phyloP scores from a whole-genome alignment of 495 filamentous ascomycete genomes.

The Rhizodiscina lignyota region DNA sequence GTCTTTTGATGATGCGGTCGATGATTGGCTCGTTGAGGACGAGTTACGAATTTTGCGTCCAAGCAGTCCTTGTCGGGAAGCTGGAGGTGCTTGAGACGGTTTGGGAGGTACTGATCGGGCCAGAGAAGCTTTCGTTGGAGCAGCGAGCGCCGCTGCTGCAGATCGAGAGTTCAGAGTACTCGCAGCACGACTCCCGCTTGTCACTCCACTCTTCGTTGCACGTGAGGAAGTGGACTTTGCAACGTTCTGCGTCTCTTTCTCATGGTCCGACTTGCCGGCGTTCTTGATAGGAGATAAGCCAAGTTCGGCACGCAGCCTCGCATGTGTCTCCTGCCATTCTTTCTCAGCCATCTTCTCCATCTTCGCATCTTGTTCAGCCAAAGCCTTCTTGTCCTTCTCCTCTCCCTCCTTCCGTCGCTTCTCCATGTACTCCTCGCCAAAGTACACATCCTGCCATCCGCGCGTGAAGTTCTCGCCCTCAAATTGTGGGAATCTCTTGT shows the following conservation, averaged over 20 bases:
- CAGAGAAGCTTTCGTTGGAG: too few relatives aligned
- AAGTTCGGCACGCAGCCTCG: too few relatives aligned
- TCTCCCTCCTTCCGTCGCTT: constrained; percentile 52
- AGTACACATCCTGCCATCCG: constrained; percentile 48
- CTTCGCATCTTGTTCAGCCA: constrained; percentile 29
- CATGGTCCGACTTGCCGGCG: background rate
- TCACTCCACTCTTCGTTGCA: too few relatives aligned
- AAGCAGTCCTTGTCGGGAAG: too few relatives aligned
- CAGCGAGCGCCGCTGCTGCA: too few relatives aligned
- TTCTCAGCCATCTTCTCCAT: constrained; percentile 1
- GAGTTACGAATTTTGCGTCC: constrained; percentile 14
- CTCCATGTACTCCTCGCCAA: too few relatives aligned
- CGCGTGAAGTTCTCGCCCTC: constrained; percentile 48
- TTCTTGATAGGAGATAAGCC: background rate
- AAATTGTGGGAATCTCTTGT: constrained; percentile 27
- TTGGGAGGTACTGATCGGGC: too few relatives aligned
- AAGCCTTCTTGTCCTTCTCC: constrained; percentile 40
- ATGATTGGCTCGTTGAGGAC: constrained; percentile 18
- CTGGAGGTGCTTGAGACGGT: too few relatives aligned
- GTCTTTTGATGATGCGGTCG: constrained; percentile 25
- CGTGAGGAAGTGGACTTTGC: too few relatives aligned
- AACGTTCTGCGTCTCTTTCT: background rate
- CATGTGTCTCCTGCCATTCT: too few relatives aligned
- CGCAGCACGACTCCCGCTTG: too few relatives aligned
- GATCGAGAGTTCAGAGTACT: too few relatives aligned